Conservation (phyloP, 2,329 filamentous ascomycete genomes). For the Harringtonia aguacate region DNA sequence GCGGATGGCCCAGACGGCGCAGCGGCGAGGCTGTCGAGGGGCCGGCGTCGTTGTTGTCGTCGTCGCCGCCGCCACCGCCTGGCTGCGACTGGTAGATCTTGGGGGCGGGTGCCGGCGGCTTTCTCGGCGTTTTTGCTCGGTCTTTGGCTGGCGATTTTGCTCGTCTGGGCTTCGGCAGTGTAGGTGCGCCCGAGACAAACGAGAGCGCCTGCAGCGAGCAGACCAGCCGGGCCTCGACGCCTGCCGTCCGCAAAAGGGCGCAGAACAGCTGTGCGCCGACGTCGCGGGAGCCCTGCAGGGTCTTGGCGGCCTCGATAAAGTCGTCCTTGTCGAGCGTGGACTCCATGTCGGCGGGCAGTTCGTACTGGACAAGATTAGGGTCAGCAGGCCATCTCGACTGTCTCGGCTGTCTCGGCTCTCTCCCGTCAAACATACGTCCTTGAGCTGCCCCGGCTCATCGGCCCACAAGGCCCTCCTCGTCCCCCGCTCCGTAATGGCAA, state of each 20-base stretch:
- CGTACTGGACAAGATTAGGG: too few species aligned
- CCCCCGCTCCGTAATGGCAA: constrained; percentile 60
- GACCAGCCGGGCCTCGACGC: constrained; percentile 71
- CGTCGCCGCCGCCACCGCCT: constrained; percentile 9
- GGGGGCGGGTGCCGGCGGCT: constrained; percentile 26
- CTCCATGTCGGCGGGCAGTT: constrained; percentile 53
- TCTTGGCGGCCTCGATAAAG: constrained; percentile 60
- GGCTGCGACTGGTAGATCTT: constrained; percentile 22
- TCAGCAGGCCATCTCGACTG: too few species aligned
- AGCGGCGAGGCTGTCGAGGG: constrained; percentile 26
- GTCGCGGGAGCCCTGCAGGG: constrained; percentile 72
- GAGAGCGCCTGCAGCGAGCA: constrained; percentile 81
- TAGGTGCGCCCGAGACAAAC: constrained; percentile 46
- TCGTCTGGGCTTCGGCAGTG: constrained; percentile 30
- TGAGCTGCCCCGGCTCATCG: constrained; percentile 50
- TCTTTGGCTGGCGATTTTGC: too few species aligned
- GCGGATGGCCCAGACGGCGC: constrained; percentile 41
- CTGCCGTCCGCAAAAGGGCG: constrained; percentile 71
- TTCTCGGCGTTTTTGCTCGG: constrained; percentile 18
- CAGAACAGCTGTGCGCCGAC: constrained; percentile 87
- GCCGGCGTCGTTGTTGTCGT: constrained; percentile 1
- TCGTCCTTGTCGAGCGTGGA: constrained; percentile 58
- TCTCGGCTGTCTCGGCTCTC: too few species aligned
- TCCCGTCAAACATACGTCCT: too few species aligned
- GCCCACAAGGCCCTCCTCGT: constrained; percentile 65